phyloP scores from a whole-genome alignment of 495 filamentous ascomycete genomes.

The Trichoderma erinaceum region DNA sequence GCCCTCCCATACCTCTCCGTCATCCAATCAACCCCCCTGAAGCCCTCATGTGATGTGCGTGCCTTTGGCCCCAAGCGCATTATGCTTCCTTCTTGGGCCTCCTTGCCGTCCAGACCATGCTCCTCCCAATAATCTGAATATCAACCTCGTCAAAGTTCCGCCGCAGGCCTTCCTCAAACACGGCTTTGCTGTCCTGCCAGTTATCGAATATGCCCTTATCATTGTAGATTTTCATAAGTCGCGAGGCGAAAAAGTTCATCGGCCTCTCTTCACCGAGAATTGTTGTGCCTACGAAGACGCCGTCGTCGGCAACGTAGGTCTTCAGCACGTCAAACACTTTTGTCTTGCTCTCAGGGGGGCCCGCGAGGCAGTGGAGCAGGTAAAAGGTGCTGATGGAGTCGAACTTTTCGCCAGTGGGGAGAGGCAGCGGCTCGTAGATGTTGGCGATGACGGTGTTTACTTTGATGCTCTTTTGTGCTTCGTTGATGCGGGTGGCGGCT shows the following conservation, averaged over 20 bases:
- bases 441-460: slow-evolving; percentile 23
- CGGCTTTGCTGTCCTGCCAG: slow-evolving; percentile 23
- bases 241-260: slow-evolving; percentile 32
- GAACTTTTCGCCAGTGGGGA: slow-evolving; percentile 21
- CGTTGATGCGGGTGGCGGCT: slow-evolving; percentile 19
- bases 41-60: not conserved
- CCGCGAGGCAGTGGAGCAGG: slow-evolving; percentile 36
- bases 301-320: slow-evolving; percentile 25
- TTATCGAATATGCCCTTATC: slow-evolving; percentile 25
- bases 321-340: slow-evolving; percentile 24
- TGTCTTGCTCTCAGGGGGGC: slow-evolving; percentile 20
- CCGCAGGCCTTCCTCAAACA: slow-evolving; percentile 33
- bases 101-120: slow-evolving; percentile 5
- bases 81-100: not conserved
- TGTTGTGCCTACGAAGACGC: slow-evolving; percentile 31
- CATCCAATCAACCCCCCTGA: not conserved
- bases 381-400: slow-evolving; percentile 37
- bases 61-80: not conserved
- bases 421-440: slow-evolving; percentile 20
- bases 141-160: slow-evolving; percentile 28
- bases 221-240: slow-evolving; percentile 28
- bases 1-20: not conserved
- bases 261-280: slow-evolving; percentile 31
- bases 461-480: slow-evolving; percentile 11
- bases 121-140: slow-evolving; percentile 24